A percentile compares a stretch with the other conserved stretches of the same genome.
phyloP scores from a whole-genome alignment of 495 filamentous ascomycete genomes.

The Jackrogersella minutella region DNA sequence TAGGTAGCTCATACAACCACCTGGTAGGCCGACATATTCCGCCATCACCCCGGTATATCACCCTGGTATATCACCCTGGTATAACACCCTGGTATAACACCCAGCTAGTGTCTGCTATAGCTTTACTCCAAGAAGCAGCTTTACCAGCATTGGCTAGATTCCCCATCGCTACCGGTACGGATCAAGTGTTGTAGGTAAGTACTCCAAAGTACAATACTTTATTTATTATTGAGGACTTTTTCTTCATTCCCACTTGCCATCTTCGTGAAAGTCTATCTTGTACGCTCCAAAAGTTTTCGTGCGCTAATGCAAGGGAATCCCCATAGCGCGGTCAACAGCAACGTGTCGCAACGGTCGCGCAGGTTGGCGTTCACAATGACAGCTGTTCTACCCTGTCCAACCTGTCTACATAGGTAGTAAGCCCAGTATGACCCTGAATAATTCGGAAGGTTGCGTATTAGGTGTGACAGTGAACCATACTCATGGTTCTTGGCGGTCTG shows the following conservation, averaged over 20 bases:
- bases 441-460: constrained; percentile 35
- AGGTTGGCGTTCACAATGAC: neutral
- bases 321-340: constrained; percentile 18
- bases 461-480: constrained; percentile 11
- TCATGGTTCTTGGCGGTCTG: constrained; percentile 37
- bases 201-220: constrained; percentile 9
- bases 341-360: constrained; percentile 14
- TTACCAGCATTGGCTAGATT: neutral
- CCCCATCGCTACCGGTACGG: neutral
- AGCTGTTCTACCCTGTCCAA: neutral
- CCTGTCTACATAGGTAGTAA: neutral
- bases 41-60: constrained; percentile 6
- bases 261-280: constrained; percentile 1
- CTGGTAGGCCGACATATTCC: constrained; percentile 17
- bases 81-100: neutral
- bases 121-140: constrained; percentile 5
- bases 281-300: constrained; percentile 17
- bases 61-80: constrained; percentile 1
- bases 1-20: too few relatives aligned
- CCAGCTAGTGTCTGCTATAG: neutral
- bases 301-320: constrained; percentile 36
- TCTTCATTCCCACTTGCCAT: constrained; percentile 32
- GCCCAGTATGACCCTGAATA: neutral
- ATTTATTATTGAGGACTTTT: neutral
- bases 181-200: constrained; percentile 14